These are phyloP conservation scores for Aspergillus novoparasiticus DNA, from an alignment of 2,329 filamentous ascomycete genomes.

Conservation along the genomic window DNA sequence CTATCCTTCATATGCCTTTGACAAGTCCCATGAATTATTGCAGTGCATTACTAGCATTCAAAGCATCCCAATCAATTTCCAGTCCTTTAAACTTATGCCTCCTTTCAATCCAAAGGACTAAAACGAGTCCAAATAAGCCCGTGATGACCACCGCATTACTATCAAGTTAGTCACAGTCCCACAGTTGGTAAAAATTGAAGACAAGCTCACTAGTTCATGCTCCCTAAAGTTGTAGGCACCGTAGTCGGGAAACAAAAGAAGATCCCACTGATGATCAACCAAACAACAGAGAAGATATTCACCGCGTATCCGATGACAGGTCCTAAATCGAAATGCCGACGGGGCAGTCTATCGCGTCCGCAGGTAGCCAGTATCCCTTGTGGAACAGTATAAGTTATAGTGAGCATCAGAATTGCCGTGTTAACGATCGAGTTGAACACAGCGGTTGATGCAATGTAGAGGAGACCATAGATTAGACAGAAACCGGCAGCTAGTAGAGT, in stretches of 20 bases:
- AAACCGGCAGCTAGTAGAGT: constrained; percentile 30
- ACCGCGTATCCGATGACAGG: constrained; percentile 3
- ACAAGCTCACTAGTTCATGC: constrained; percentile 14
- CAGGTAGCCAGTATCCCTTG: constrained; percentile 25
- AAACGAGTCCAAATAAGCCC: constrained; percentile 13
- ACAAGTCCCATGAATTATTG: not conserved
- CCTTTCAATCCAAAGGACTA: constrained; percentile 15
- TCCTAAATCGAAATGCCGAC: constrained; percentile 5
- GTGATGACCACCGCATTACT: constrained; percentile 14
- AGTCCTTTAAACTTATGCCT: constrained; percentile 17
- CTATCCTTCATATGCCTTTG: not conserved
- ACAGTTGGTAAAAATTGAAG: not conserved
- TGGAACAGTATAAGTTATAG: constrained; percentile 33
- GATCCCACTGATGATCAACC: constrained; percentile 5
- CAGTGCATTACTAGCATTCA: constrained; percentile 9
- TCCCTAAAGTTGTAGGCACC: not conserved
- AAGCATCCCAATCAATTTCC: constrained; percentile 15
- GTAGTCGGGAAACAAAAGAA: constrained; percentile 9
- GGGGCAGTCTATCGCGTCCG: not conserved
- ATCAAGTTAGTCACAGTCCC: not conserved
- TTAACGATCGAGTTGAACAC: constrained; percentile 41
- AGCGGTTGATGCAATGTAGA: constrained; percentile 34
- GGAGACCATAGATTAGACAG: constrained; percentile 32
- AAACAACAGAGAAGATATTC: constrained; percentile 8
- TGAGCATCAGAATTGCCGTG: constrained; percentile 31